These are phyloP conservation scores for Leccinum griseonigrum DNA, from an alignment of 1,284 basidiomycete species.

Conservation along the genomic window DNA sequence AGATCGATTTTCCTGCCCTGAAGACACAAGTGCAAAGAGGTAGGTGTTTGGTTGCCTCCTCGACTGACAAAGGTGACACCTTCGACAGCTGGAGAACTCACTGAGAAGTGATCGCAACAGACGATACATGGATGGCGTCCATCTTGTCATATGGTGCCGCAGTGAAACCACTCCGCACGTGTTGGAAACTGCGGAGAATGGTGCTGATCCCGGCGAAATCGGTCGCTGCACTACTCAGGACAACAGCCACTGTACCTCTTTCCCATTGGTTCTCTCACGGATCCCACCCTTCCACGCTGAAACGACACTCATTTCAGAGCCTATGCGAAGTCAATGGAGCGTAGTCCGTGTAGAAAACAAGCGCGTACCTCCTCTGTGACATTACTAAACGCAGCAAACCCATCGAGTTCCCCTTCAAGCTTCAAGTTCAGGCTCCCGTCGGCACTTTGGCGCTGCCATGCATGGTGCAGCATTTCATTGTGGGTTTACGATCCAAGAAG, in stretches of 20 bases:
- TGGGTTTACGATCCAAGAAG: no score
- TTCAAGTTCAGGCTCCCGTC: no score
- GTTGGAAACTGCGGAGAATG: background rate
- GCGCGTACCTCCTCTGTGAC: conserved; percentile 68
- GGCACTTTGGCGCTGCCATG: no score
- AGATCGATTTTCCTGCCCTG: background rate
- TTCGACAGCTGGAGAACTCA: background rate
- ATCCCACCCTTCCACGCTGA: background rate
- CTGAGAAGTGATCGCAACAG: no score
- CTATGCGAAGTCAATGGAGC: conserved; percentile 8
- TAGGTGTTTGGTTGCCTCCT: background rate
- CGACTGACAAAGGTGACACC: background rate
- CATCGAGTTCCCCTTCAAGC: conserved; percentile 76
- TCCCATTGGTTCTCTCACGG: background rate
- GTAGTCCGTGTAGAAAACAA: background rate
- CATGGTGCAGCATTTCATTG: no score
- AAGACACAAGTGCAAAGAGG: background rate
- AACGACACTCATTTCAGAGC: background rate
- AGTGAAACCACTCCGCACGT: background rate
- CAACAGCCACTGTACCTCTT: background rate
- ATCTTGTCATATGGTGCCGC: background rate
- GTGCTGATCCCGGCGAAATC: background rate
- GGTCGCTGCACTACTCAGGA: background rate
- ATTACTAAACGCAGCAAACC: conserved; percentile 69
- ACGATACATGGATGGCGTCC: background rate